Percentiles rank a stretch among this genome's conserved stretches.
Conservation (phyloP, 1,139 yeast genomes). For the Blastobotrys niveus region DNA sequence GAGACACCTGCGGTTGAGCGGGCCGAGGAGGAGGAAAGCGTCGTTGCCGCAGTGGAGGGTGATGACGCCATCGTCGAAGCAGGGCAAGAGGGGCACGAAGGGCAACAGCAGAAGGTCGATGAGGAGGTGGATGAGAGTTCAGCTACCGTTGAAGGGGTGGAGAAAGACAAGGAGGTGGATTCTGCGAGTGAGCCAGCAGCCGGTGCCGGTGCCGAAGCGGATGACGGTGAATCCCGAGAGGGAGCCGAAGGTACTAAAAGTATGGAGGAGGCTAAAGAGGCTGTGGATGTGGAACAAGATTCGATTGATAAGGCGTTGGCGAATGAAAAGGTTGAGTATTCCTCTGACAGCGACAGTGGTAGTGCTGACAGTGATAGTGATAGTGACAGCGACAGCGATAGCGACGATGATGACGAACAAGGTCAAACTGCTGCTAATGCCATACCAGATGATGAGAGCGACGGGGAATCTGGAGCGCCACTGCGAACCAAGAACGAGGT, state of each 20-base stretch:
- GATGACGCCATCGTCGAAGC: too few species aligned
- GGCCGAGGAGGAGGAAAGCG: too few species aligned
- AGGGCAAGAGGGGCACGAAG: too few species aligned
- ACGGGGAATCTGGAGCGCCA: conserved; percentile 41
- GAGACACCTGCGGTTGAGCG: too few species aligned
- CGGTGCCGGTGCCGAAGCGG: neutral
- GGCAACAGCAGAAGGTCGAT: too few species aligned
- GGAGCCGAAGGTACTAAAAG: neutral
- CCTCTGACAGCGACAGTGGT: conserved; percentile 10
- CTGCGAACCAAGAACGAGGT: conserved; percentile 75
- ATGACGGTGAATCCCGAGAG: neutral
- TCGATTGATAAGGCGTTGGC: conserved; percentile 24
- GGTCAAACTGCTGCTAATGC: conserved; percentile 5
- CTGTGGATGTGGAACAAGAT: conserved; percentile 10
- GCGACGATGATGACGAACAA: conserved; percentile 20
- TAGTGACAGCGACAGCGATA: conserved; percentile 25
- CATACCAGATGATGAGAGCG: neutral
- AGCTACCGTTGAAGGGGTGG: neutral
- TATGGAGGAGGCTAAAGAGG: neutral
- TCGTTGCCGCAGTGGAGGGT: too few species aligned
- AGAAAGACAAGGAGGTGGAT: neutral
- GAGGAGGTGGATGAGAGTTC: neutral
- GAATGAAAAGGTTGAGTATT: conserved; percentile 22
- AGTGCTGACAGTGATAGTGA: conserved; percentile 19
- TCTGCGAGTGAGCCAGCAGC: neutral